Conservation (phyloP, 129 eudicot species). For the Gnaphalium uliginosum region DNA sequence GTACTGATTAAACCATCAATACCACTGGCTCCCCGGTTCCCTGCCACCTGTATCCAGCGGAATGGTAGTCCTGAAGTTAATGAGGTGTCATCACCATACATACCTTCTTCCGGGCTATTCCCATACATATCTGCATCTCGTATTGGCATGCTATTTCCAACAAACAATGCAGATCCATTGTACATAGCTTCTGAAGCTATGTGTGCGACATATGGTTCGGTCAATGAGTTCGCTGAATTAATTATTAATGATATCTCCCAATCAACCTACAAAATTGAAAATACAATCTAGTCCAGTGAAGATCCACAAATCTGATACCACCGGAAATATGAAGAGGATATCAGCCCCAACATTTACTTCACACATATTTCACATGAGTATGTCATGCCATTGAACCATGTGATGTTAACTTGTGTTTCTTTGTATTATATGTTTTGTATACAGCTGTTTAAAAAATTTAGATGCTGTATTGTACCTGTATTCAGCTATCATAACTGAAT, state of each 20-base stretch:
- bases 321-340: background rate
- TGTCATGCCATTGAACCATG: background rate
- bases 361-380: background rate
- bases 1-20: slow-evolving; percentile 96
- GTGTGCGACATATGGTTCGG: slow-evolving; percentile 84
- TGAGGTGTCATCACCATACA: slow-evolving; percentile 26
- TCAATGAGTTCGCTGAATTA: slow-evolving; percentile 61
- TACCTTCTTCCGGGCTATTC: slow-evolving; percentile 40
- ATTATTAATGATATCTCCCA: slow-evolving; percentile 70
- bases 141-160: slow-evolving; percentile 95
- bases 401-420: background rate
- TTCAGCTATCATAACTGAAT: background rate
- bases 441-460: background rate
- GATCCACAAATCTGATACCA: too few species aligned
- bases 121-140: slow-evolving; percentile 94
- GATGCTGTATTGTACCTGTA: background rate
- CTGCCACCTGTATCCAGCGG: slow-evolving; percentile 63
- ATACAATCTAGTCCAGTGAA: background rate
- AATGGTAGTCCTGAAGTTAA: slow-evolving; percentile 56
- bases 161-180: slow-evolving; percentile 63
- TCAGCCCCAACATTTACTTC: background rate
- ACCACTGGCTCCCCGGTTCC: slow-evolving; percentile 97
- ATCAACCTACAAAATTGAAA: slow-evolving; percentile 52
- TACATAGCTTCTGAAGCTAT: slow-evolving; percentile 50
- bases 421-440: background rate